Evolutionary conservation across 2,329 filamentous ascomycete genomes (phyloP).

Genomic region (Westerdykella ornata): DNA sequence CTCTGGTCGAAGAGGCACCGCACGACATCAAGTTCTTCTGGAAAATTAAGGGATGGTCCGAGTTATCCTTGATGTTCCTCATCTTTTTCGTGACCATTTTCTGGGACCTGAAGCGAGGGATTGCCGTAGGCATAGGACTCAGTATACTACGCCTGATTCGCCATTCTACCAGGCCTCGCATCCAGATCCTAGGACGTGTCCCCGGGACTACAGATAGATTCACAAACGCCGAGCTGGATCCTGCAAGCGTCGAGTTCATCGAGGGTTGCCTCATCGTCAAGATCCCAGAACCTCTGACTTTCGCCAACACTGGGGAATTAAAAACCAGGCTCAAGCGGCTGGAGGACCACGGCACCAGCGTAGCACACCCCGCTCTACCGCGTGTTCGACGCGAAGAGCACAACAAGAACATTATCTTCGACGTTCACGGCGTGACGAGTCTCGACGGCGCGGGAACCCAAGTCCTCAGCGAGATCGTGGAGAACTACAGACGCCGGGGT

Average conservation of each 20-base stretch:
- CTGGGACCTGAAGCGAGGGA: constrained; percentile 88
- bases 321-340: constrained; percentile 76
- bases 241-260: constrained; percentile 73
- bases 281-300: constrained; percentile 92
- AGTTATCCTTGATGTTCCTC: constrained; percentile 77
- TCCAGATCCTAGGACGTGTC: constrained; percentile 89
- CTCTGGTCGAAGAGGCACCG: constrained; percentile 89
- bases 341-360: constrained; percentile 81
- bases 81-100: constrained; percentile 92
- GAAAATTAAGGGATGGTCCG: constrained; percentile 75
- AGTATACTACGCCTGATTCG: constrained; percentile 84
- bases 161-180: constrained; percentile 84
- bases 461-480: constrained; percentile 83
- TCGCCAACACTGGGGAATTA: constrained; percentile 91
- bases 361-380: constrained; percentile 81
- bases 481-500: constrained; percentile 66
- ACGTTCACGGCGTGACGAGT: constrained; percentile 93
- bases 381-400: constrained; percentile 68
- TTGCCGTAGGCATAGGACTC: constrained; percentile 86
- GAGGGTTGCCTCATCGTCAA: constrained; percentile 94
- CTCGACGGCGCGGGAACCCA: constrained; percentile 91
- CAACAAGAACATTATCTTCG: constrained; percentile 90
- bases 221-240: constrained; percentile 72
- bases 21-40: constrained; percentile 88
- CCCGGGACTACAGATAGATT: constrained; percentile 71